A percentile compares a stretch with the other conserved stretches of the same genome.
These are phyloP conservation scores for Fusarium sp. DNA, from an alignment of 2,329 filamentous ascomycete species.

Conservation along the genomic window DNA sequence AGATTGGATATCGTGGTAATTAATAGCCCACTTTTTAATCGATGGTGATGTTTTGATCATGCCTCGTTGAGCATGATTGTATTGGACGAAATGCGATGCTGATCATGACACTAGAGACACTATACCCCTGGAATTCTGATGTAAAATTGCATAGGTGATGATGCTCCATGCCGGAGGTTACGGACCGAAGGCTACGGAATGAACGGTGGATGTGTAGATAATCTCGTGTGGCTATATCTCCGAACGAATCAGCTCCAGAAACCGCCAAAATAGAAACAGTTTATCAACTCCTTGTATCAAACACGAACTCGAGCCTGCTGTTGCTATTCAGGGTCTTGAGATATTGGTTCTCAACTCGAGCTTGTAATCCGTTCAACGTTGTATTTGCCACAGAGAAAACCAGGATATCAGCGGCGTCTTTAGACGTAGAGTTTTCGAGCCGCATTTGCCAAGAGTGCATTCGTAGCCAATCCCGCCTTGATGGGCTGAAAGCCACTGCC, in stretches of 20 bases:
- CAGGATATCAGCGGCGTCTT: constrained; percentile 7
- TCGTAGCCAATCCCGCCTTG: constrained; percentile 33
- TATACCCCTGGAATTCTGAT: constrained; percentile 30
- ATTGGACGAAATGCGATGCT: constrained; percentile 1
- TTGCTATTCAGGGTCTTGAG: not conserved
- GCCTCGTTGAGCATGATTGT: constrained; percentile 1
- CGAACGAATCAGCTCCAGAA: constrained; percentile 8
- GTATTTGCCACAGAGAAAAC: constrained; percentile 39
- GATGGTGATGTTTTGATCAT: constrained; percentile 7
- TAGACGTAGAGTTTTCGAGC: constrained; percentile 33
- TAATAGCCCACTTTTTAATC: constrained; percentile 23
- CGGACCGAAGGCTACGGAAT: constrained; percentile 9
- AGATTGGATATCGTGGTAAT: constrained; percentile 21
- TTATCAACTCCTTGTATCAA: not conserved
- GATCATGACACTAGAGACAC: constrained; percentile 16
- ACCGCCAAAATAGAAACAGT: constrained; percentile 25
- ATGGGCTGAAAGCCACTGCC: constrained; percentile 25
- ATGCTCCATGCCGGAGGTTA: constrained; percentile 23
- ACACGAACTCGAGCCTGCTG: not conserved
- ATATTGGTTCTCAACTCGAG: constrained; percentile 4
- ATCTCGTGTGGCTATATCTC: constrained; percentile 14
- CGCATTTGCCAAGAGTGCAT: constrained; percentile 33
- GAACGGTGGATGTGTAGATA: constrained; percentile 15
- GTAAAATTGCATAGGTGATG: constrained; percentile 35
- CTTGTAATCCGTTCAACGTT: constrained; percentile 24